Base-by-base conservation (phyloP, 2,329 filamentous ascomycete species). In the Botryosphaeria agaves region DNA sequence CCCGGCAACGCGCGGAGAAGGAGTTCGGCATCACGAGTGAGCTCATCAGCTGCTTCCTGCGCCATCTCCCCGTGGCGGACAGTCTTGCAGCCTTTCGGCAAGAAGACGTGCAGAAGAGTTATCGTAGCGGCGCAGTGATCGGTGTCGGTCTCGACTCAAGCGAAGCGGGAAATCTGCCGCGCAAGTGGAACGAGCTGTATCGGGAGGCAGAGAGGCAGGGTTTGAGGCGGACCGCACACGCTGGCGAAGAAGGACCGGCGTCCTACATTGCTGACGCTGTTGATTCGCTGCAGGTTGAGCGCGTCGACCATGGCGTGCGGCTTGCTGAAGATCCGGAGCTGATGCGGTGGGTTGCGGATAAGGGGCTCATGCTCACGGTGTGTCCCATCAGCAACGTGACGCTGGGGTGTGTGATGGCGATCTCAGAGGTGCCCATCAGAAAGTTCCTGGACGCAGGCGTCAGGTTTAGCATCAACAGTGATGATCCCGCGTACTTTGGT, bases 401-500 rank as follows among this genome's bases (percentile, higher is more conserved):
- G 40, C 47, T 80, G 38, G 55, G 59, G n/a, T 72, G 64, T 39
- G 64, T 72, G 2, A 41, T 53, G 29, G 49, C 51, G 17, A 55
- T 78, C 14, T 48, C 54, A 14, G 56, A 72, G 30, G 56, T 76
- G 19, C 76, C 77, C 0, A 62, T 82, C 35, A 59, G 71, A 9
- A 56, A 53, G 31, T 75, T 80, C 40, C 50, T 82, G 14, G 66
- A 77, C 24, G 56, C 56, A 5, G 70, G 72, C 1, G 69, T 82
- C 23, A 62, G 56, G 36, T 81, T 82, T 49, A 76, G 69, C 33
- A 69, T 83, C 47, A 82, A 82, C 51, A 76, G 71, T 39, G 76
- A 82, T 44, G 75, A 81, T 45, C 76, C 76, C 35, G 75, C 73
- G 7, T 81, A 81, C 45, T 84, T 85, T 54, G 76, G 76, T 3